phyloP scores from a whole-genome alignment of 1,284 basidiomycete genomes.

The Coniferiporia weirii region DNA sequence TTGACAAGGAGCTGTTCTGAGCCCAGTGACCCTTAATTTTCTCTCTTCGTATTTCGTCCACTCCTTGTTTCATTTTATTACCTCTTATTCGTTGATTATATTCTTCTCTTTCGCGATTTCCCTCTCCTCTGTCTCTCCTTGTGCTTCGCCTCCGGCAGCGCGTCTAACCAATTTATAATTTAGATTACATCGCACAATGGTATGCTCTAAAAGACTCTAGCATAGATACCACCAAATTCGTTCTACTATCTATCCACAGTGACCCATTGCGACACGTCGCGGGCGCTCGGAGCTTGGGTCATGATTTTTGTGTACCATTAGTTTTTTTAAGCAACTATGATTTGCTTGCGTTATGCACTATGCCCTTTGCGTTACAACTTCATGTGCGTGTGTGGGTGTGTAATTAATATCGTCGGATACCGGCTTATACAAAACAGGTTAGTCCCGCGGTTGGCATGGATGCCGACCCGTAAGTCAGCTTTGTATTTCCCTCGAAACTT shows the following conservation, averaged over 20 bases:
- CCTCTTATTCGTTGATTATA: constrained; percentile 9
- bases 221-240: constrained; percentile 2
- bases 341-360: neutral
- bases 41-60: neutral
- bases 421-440: too few relatives aligned
- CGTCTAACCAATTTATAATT: constrained; percentile 10
- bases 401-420: too few relatives aligned
- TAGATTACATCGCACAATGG: neutral
- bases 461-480: too few relatives aligned
- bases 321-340: neutral
- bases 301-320: neutral
- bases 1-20: constrained; percentile 11
- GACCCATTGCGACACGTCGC: neutral
- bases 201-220: neutral
- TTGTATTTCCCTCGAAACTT: too few relatives aligned
- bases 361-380: neutral
- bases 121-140: neutral
- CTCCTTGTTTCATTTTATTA: neutral
- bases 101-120: neutral
- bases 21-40: neutral
- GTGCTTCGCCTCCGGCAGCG: neutral
- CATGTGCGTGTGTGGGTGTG: too few relatives aligned
- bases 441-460: too few relatives aligned
- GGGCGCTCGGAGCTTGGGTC: neutral
- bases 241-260: neutral